Base-by-base conservation (phyloP, 1,139 yeast species). In the Debaryomyces sp. region DNA sequence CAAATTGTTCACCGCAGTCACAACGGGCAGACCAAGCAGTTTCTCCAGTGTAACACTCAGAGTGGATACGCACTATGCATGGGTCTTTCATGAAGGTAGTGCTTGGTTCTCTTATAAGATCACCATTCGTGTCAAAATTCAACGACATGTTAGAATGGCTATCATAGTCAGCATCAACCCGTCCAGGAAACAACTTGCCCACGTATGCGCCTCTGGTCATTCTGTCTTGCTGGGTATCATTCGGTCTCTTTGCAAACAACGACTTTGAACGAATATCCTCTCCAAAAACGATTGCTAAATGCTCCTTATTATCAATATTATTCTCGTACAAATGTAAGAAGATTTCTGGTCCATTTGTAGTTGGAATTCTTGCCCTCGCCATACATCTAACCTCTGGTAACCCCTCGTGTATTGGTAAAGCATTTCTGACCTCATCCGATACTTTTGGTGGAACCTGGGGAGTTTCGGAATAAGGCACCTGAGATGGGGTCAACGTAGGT, bases 1-100 rank as follows among this genome's bases (percentile, higher is more conserved):
- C 97, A 59, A 95, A 89, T 73, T 95, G 99, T 68, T 95, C 99
- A 12, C 99, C 99, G 70, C 99, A 95, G 68, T 95, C 99, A 68
- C 99, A 95, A 47, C 99, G 80, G 2, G 99, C 98, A 50, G 95
- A 85, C 97, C 99, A 95, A 10, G 98, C 98, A 1, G 97, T 94
- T 66, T 95, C 99, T 6, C 99, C 99, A 0, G 99, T 95, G 70
- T 94, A 95, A 67, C 99, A 95, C 65, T 95, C 99, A 5, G 96
- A 89, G 64, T 95, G 99, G 56, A 95, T 91, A 53, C 99, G 80
- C 12, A 74, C 78, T 47, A 75, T 56, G 8, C 55, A 87, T 83
- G 66, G 90, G 61, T 54, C 89, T 74, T 41, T 71, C 57, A 54
- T 46, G 53, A 56, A 68, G 8, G 77, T 67, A 6, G 78, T 69